A percentile compares a stretch with the other conserved stretches of the same genome.
Evolutionary conservation across 805 yeast species (phyloP).

Genomic region (Wickerhamiella qilinensis): DNA sequence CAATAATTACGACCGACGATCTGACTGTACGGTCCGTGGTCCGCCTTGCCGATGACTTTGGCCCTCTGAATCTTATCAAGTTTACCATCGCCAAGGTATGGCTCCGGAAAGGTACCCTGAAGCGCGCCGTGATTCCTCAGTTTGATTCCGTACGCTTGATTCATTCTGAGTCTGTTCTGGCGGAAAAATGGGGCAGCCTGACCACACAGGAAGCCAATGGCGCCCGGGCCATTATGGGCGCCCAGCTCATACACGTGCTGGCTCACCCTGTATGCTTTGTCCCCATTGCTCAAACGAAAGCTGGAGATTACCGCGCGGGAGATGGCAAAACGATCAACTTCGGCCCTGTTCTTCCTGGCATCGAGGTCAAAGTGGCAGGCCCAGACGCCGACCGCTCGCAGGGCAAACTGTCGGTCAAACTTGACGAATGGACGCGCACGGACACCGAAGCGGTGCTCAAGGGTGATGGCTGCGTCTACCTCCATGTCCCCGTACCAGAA

Average conservation of each 20-base stretch:
- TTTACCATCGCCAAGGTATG: conserved; percentile 8
- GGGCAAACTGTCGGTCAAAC: conserved; percentile 1
- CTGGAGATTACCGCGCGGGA: conserved; percentile 17
- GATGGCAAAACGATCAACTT: background rate
- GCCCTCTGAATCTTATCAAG: conserved; percentile 7
- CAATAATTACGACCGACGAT: conserved; percentile 20
- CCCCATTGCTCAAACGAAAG: conserved; percentile 22
- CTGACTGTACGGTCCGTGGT: conserved; percentile 16
- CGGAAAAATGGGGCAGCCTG: conserved; percentile 8
- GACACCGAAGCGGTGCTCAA: background rate
- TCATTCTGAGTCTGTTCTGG: conserved; percentile 14
- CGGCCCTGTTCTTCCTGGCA: conserved; percentile 4
- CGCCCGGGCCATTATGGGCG: conserved; percentile 22
- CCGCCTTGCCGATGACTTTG: conserved; percentile 13
- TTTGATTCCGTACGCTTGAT: conserved; percentile 18
- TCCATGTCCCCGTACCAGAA: conserved; percentile 1
- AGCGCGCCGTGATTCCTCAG: conserved; percentile 11
- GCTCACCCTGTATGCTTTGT: conserved; percentile 17
- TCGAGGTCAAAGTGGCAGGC: conserved; percentile 1
- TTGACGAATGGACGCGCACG: background rate
- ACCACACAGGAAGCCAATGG: conserved; percentile 13
- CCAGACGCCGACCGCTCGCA: background rate
- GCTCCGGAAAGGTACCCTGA: conserved; percentile 17
- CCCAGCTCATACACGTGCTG: conserved; percentile 21
- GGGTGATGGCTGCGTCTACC: conserved; percentile 5